Percentiles rank a stretch among this genome's conserved stretches.
Evolutionary conservation across 257 asterid genomes (phyloP).

Genomic region (Primulina tabacum): DNA sequence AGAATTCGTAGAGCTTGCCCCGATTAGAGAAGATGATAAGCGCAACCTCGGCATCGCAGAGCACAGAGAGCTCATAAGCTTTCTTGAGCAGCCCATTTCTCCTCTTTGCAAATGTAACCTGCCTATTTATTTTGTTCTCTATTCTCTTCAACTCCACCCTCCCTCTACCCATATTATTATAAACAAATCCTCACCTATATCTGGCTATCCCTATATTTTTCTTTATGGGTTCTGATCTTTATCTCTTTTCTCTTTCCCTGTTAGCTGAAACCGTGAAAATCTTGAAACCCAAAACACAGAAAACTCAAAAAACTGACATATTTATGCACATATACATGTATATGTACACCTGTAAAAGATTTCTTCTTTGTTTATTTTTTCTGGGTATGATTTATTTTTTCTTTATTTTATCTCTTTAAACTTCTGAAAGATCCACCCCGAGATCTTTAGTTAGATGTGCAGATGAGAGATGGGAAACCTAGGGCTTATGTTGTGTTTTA

Average conservation of each 20-base stretch:
- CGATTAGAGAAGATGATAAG: not conserved
- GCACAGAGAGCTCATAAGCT: not conserved
- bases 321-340: not conserved
- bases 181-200: too few species aligned
- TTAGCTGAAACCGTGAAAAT: not conserved
- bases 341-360: not conserved
- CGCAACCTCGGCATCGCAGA: not conserved
- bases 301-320: not conserved
- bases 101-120: not conserved
- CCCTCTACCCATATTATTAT: not conserved
- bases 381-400: not conserved
- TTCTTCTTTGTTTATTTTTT: not conserved
- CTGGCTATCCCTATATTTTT: not conserved
- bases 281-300: not conserved
- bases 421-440: not conserved
- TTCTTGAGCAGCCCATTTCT: not conserved
- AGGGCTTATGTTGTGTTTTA: not conserved
- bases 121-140: slow-evolving; percentile 1
- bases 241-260: not conserved
- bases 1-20: not conserved
- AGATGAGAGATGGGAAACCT: not conserved
- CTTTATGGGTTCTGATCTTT: not conserved
- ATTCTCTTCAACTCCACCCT: not conserved
- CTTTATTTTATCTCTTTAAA: not conserved
- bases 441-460: not conserved